Conservation (phyloP, 768 basidiomycete genomes). For the Amanita pseudoporphyria region DNA sequence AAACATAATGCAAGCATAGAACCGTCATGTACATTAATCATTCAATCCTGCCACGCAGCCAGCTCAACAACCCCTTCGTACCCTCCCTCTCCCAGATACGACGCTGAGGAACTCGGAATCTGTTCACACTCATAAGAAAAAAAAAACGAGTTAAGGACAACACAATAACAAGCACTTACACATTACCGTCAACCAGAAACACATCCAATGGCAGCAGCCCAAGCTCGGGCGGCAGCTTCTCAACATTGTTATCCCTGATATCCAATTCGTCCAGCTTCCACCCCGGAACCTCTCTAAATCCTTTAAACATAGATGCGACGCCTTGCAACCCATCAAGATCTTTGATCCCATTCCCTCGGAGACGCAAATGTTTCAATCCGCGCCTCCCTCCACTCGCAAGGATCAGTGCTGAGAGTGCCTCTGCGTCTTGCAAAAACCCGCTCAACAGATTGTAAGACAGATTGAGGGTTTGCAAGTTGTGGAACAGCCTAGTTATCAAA, state of each 20-base stretch:
- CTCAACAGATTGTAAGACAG: constrained; percentile 69
- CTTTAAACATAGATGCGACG: constrained; percentile 56
- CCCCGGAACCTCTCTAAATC: constrained; percentile 46
- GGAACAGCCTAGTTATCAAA: constrained; percentile 58
- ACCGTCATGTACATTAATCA: constrained; percentile 17
- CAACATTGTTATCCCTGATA: constrained; percentile 73
- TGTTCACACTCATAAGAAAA: constrained; percentile 23
- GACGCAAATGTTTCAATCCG: constrained; percentile 54
- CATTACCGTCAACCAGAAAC: constrained; percentile 77
- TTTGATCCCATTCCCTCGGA: constrained; percentile 60
- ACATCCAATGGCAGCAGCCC: constrained; percentile 73
- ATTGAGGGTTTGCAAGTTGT: constrained; percentile 57
- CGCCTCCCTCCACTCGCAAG: constrained; percentile 35
- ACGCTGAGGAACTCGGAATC: constrained; percentile 75
- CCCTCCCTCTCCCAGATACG: constrained; percentile 84
- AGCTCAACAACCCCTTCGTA: constrained; percentile 70
- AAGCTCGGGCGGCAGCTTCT: constrained; percentile 56
- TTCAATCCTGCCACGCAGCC: constrained; percentile 70
- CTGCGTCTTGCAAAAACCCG: constrained; percentile 37
- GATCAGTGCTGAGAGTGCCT: constrained; percentile 40
- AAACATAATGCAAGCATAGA: background rate
- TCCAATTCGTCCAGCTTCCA: constrained; percentile 83
- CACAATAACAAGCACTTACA: constrained; percentile 41
- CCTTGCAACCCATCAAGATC: constrained; percentile 53
- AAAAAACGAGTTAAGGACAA: constrained; percentile 1